Percentiles rank a stretch among this genome's conserved stretches.
These are phyloP conservation scores for Gamarada debralockiae DNA, from an alignment of 495 filamentous ascomycete genomes.

Conservation along the genomic window DNA sequence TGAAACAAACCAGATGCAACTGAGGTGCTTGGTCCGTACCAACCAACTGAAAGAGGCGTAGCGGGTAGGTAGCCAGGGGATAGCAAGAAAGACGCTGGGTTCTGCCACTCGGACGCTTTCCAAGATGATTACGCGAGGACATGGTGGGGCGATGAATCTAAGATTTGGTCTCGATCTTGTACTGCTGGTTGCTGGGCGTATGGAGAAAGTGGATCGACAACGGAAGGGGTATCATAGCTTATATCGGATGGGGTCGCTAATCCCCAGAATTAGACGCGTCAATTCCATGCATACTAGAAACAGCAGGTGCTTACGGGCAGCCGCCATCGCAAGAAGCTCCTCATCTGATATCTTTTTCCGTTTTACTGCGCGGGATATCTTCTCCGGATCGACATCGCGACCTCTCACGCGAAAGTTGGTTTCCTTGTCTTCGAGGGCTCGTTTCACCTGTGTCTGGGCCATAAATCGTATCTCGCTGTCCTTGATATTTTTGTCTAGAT, in stretches of 20 bases:
- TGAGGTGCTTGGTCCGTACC: not conserved
- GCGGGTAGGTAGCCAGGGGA: too few relatives aligned
- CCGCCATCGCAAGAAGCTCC: not conserved
- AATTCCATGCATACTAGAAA: too few relatives aligned
- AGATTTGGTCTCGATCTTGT: too few relatives aligned
- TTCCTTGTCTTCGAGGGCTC: not conserved
- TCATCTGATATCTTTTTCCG: not conserved
- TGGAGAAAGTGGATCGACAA: too few relatives aligned
- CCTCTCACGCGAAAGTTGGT: slow-evolving; percentile 1
- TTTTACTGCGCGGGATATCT: slow-evolving; percentile 1
- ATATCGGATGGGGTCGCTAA: too few relatives aligned
- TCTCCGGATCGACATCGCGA: not conserved
- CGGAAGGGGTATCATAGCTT: not conserved
- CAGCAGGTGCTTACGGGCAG: not conserved
- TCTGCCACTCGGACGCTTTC: too few relatives aligned
- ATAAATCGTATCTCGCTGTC: not conserved
- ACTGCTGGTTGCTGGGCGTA: too few relatives aligned
- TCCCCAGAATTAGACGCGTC: too few relatives aligned
- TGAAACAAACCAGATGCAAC: not conserved
- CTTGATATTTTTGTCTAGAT: not conserved
- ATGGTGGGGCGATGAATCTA: too few relatives aligned
- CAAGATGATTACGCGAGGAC: too few relatives aligned
- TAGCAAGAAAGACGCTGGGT: too few relatives aligned
- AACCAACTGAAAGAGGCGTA: too few relatives aligned
- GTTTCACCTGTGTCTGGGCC: not conserved